Evolutionary conservation across 2,329 filamentous ascomycete genomes (phyloP), one percentile per base, ranked within the genome.

Genomic region (Pseudogymnoascus verrucosus): DNA sequence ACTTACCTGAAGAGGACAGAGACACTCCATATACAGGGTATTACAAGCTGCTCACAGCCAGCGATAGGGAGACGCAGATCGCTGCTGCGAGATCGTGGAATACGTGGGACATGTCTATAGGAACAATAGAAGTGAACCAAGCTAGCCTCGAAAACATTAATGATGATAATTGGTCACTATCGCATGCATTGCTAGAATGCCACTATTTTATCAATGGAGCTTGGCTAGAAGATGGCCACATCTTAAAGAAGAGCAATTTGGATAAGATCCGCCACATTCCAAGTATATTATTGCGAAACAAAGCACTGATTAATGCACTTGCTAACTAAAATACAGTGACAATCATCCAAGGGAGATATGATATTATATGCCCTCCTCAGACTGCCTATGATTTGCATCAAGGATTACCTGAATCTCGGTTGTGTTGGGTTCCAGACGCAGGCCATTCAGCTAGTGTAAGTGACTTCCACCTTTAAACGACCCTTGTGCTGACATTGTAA

Each of bases 291-390:
- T 31, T 37, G n/a, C 19, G 23, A 21, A 16, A 12, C 23, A 14
- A 37, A 31, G 11, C 26, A 59, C 16, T 31, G 26, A 28, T n/a
- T 28, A 23, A 59, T 31, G 36, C 26, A 47, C 21, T 47, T 47
- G 42, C 42, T 47, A 47, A 47, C 12, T 26, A 21, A 47, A 47
- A 47, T 3, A 69, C 72, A 3, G 73, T 69, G 12, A 67, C 72
- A 8, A 78, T 80, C 40, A 72, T 79, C 12, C 77, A 80, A 65
- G 78, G 78, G 0, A 72, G 78, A n/a, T 78, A 79, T 61, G 78
- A 79, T 68, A 68, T 79, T 12, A 75, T 79, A 3, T 79, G 77
- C 65, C 76, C 78, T 4, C 73, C 77, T 2, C 73, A 75, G 63
- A 77, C 76, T 16, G 76, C 76, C 16, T 79, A 76, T 76, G 75